Percentiles rank a stretch among this genome's conserved stretches.
Evolutionary conservation across 371 early-diverging fungal genomes (phyloP).

Genomic region (Syncephalastrum sp.): DNA sequence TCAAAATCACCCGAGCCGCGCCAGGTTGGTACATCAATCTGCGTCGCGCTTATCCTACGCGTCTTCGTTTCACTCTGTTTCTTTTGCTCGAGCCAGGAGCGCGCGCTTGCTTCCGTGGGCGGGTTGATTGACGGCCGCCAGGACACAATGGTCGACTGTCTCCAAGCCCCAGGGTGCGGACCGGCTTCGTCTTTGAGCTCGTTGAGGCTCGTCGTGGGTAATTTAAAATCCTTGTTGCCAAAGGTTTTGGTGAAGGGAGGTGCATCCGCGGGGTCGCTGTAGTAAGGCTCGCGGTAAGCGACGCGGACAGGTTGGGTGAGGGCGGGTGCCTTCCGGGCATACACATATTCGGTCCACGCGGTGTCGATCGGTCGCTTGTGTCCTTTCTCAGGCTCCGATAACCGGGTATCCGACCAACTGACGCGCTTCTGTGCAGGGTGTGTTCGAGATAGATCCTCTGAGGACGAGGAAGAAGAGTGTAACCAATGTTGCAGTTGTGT

Average conservation of each 20-base stretch:
- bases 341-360: conserved; percentile 15
- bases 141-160: conserved; percentile 11
- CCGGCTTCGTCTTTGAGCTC: conserved; percentile 24
- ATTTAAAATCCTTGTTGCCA: conserved; percentile 53
- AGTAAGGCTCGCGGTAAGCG: conserved; percentile 63
- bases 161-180: conserved; percentile 2
- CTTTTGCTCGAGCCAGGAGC: no score
- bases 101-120: conserved; percentile 16
- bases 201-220: conserved; percentile 26
- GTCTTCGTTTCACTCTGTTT: no score
- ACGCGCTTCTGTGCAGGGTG: not conserved
- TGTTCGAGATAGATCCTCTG: not conserved
- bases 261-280: conserved; percentile 55
- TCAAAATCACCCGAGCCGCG: conserved; percentile 63
- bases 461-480: no score
- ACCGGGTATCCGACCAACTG: no score
- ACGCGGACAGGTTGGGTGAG: conserved; percentile 12
- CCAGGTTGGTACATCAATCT: conserved; percentile 61
- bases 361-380: not conserved
- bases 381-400: not conserved
- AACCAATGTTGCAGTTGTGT: no score
- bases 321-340: conserved; percentile 22
- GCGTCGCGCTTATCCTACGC: conserved; percentile 1
- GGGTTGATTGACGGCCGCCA: conserved; percentile 37
- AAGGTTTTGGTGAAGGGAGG: conserved; percentile 50